Conservation (phyloP, 2,329 filamentous ascomycete species). For the Colletotrichum musae region DNA sequence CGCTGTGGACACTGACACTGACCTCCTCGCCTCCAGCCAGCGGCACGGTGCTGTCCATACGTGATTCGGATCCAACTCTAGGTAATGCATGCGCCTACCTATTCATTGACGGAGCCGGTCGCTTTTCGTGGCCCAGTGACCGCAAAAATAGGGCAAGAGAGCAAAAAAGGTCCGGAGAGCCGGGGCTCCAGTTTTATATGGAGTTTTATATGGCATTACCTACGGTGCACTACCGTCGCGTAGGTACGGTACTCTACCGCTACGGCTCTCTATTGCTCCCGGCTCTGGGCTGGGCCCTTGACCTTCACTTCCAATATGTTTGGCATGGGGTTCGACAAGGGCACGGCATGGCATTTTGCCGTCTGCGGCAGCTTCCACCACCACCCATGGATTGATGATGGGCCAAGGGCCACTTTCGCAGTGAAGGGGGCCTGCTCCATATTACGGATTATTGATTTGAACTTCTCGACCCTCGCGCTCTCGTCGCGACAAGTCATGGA, state of each 20-base stretch:
- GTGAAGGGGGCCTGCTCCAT: too few species aligned
- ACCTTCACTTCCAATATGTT: background rate
- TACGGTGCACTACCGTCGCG: background rate
- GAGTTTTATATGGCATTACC: slow-evolving; percentile 9
- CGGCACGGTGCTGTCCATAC: slow-evolving; percentile 1
- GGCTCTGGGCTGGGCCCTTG: slow-evolving; percentile 25
- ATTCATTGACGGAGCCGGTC: slow-evolving; percentile 22
- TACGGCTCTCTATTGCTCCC: slow-evolving; percentile 21
- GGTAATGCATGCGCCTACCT: background rate
- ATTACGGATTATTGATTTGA: slow-evolving; percentile 6
- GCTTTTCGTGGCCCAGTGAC: slow-evolving; percentile 5
- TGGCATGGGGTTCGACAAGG: slow-evolving; percentile 20
- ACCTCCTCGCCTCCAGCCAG: background rate
- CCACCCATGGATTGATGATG: background rate
- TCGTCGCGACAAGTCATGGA: background rate
- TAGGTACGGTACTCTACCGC: background rate
- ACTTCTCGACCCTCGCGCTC: too few species aligned
- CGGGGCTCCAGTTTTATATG: slow-evolving; percentile 20
- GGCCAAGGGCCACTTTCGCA: too few species aligned
- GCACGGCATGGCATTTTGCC: slow-evolving; percentile 30
- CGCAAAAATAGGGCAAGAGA: slow-evolving; percentile 14
- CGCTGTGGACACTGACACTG: slow-evolving; percentile 18
- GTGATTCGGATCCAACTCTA: background rate
- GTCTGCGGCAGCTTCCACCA: background rate
- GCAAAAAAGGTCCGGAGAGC: slow-evolving; percentile 34